Evolutionary conservation across 1,284 basidiomycete genomes (phyloP).

Genomic region (Tylopilus sp.): DNA sequence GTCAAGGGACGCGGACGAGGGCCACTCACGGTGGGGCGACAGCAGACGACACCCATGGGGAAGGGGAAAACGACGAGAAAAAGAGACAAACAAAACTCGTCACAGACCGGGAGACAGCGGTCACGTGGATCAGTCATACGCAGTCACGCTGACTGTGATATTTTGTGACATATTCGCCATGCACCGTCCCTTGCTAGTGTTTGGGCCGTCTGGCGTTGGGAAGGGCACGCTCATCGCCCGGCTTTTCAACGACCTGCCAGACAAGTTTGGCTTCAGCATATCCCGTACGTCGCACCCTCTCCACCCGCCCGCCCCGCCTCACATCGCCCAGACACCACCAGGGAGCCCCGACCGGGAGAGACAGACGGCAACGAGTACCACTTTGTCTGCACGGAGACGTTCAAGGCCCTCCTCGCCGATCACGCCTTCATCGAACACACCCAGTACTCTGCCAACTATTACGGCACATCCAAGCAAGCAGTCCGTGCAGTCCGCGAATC

Average conservation of each 20-base stretch:
- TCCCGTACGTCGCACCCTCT: constrained; percentile 64
- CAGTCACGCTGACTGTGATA: constrained; percentile 3
- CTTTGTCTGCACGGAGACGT: constrained; percentile 59
- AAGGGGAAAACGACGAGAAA: constrained; percentile 13
- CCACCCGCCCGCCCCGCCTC: not conserved
- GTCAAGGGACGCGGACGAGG: no score
- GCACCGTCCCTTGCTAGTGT: constrained; percentile 66
- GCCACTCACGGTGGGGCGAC: constrained; percentile 65
- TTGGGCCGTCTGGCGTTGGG: constrained; percentile 88
- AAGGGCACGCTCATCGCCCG: constrained; percentile 89
- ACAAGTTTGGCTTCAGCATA: constrained; percentile 90
- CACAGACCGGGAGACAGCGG: not conserved
- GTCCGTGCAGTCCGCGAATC: constrained; percentile 53
- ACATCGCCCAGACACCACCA: constrained; percentile 59
- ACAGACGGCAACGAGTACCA: constrained; percentile 77
- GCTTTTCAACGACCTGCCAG: constrained; percentile 81
- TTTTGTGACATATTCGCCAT: constrained; percentile 16
- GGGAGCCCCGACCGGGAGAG: constrained; percentile 82
- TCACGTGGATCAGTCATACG: not conserved
- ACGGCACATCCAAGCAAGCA: constrained; percentile 85
- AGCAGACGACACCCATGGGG: constrained; percentile 80
- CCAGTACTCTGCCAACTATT: constrained; percentile 88
- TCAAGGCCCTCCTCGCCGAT: constrained; percentile 59
- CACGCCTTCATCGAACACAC: constrained; percentile 76
- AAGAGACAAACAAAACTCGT: constrained; percentile 2